Evolutionary conservation across 164 flowering plant genomes (phyloP).

Genomic region (Piper betle): DNA sequence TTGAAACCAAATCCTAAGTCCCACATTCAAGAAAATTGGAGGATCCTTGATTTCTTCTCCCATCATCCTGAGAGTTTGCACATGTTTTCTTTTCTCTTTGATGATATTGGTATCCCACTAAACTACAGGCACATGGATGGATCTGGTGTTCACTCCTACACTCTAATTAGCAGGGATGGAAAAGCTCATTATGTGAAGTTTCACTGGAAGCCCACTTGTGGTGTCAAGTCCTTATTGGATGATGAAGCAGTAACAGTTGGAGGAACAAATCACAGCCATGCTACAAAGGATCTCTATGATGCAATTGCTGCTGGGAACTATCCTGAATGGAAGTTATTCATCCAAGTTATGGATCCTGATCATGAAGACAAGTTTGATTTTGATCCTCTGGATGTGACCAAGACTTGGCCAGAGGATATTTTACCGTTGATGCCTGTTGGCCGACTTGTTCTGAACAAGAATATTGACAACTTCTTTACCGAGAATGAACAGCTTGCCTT

Average conservation of each 20-base stretch:
- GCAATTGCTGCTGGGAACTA: slow-evolving; percentile 88
- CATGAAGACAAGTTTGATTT: slow-evolving; percentile 78
- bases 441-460: slow-evolving; percentile 84
- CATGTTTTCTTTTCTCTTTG: slow-evolving; percentile 83
- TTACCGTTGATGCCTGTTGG: slow-evolving; percentile 89
- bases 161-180: slow-evolving; percentile 72
- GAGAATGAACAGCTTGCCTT: slow-evolving; percentile 97
- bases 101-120: slow-evolving; percentile 83
- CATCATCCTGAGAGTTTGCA: slow-evolving; percentile 92
- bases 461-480: slow-evolving; percentile 91
- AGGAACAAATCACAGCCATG: slow-evolving; percentile 96
- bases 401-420: slow-evolving; percentile 98
- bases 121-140: slow-evolving; percentile 98
- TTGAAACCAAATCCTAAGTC: slow-evolving; percentile 80
- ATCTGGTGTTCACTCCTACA: slow-evolving; percentile 82
- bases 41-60: slow-evolving; percentile 71
- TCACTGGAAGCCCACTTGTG: slow-evolving; percentile 98
- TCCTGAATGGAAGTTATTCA: slow-evolving; percentile 93
- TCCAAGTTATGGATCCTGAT: slow-evolving; percentile 85
- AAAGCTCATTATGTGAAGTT: slow-evolving; percentile 78
- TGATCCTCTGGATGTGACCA: slow-evolving; percentile 92
- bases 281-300: slow-evolving; percentile 90
- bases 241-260: slow-evolving; percentile 81
- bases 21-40: slow-evolving; percentile 80
- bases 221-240: slow-evolving; percentile 72